These are phyloP conservation scores for Solanum raphanifolium DNA, from an alignment of 257 asterid genomes.

Conservation along the genomic window DNA sequence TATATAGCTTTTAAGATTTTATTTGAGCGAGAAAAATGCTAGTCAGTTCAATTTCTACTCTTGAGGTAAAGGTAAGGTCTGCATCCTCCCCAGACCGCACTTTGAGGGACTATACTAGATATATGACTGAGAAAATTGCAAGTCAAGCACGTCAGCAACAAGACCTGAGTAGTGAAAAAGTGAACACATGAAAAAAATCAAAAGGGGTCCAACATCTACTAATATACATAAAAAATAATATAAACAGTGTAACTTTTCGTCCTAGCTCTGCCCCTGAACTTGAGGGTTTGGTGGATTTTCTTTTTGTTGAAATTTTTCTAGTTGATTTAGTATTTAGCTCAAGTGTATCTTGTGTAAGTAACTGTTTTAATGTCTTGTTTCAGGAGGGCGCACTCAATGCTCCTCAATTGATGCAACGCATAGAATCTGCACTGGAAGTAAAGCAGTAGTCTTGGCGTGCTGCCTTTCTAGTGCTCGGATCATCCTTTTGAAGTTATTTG, in stretches of 20 bases:
- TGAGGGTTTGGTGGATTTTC: background rate
- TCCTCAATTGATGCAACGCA: slow-evolving; percentile 51
- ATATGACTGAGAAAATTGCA: background rate
- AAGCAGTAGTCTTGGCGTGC: slow-evolving; percentile 34
- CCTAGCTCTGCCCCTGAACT: background rate
- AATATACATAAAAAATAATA: too few species aligned
- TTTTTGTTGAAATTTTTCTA: background rate
- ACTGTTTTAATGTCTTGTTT: slow-evolving; percentile 1
- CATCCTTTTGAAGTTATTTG: background rate
- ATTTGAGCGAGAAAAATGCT: background rate
- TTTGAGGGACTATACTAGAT: background rate
- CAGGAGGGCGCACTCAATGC: slow-evolving; percentile 89
- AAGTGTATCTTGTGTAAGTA: background rate
- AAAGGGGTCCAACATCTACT: background rate
- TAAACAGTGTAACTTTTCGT: background rate
- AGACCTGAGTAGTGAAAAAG: background rate
- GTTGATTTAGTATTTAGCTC: background rate
- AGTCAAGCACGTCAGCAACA: background rate
- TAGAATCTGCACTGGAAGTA: slow-evolving; percentile 60
- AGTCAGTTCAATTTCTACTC: background rate
- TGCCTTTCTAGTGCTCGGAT: background rate
- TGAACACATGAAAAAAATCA: background rate
- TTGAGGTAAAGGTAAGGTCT: background rate
- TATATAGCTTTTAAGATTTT: background rate
- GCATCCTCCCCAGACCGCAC: background rate